Evolutionary conservation across 148 eudicot species (phyloP), one percentile per base, ranked within the genome.

Genomic region (Dianthus caryophyllus): DNA sequence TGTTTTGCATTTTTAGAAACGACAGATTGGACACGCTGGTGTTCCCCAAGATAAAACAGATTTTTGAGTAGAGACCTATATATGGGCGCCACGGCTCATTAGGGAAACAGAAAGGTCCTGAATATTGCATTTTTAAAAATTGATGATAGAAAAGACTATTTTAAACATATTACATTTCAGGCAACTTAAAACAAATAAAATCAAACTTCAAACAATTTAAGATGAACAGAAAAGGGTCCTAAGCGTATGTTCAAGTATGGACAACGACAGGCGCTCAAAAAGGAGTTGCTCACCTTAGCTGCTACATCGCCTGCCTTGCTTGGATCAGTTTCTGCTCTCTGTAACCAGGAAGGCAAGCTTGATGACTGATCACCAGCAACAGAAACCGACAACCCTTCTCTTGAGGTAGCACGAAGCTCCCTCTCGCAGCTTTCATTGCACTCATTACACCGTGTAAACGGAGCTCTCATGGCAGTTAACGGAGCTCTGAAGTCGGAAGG

Each of bases 401-500:
- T 82, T 51, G 36, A 29, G n/a, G 72, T 36, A 70, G 67, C 75
- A 65, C 83, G 76, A 68, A 75, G 84, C 80, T 90, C 99, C 53
- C 70, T 74, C 67, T 88, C 84, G 61, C 70, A 90, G 74, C 84
- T 94, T 56, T 82, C 90, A 17, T 84, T 82, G 83, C 96, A 85
- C 39, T 73, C 43, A 52, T 47, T 63, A 69, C 97, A 90, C 13
- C 79, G 83, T 61, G 74, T 55, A 39, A 64, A 33, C 31, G 80
- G 64, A 65, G 70, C 83, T 60, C 71, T 74, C 60, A 71, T 69
- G 69, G 51, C 70, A 50, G 75, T 58, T 24, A 67, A 57, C 9
- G 83, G 70, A 70, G 69, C 64, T 38, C 77, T 73, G 73, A 73
- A 70, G 61, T 94, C 96, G 4, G 96, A 79, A 61, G 88, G 84